Percentiles rank a stretch among this genome's conserved stretches.
Evolutionary conservation across 78 protist species (phyloP).

Genomic region (Emiliania huxleyi): DNA sequence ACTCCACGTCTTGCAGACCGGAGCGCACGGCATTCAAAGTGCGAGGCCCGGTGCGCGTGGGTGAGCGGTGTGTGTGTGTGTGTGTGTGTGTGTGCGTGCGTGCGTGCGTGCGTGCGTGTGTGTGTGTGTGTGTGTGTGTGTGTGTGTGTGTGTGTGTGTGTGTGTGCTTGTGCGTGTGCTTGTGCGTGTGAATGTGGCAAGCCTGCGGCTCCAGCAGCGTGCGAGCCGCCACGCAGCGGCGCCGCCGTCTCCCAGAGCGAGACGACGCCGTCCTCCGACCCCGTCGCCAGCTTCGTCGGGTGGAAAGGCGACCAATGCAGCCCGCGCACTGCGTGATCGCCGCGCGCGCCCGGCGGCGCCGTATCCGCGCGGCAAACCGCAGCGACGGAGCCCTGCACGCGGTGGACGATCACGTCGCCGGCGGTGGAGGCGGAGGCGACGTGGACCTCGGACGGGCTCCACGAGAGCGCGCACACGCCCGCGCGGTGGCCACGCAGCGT

Average conservation of each 20-base stretch:
- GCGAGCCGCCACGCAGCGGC: background rate
- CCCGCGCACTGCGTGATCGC: background rate
- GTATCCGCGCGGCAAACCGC: background rate
- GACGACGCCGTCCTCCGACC: background rate
- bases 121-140: too few relatives aligned
- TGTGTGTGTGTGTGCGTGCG: too few relatives aligned
- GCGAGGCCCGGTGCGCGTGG: too few relatives aligned
- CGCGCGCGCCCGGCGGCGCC: too few relatives aligned
- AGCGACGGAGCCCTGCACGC: conserved; percentile 11
- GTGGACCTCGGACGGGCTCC: background rate
- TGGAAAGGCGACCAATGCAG: background rate
- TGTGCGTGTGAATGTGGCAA: background rate
- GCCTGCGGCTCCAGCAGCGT: background rate
- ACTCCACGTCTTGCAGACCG: too few relatives aligned
- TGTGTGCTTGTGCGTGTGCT: too few relatives aligned
- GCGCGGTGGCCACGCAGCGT: conserved; percentile 2
- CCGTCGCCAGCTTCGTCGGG: background rate
- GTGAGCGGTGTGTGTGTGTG: too few relatives aligned
- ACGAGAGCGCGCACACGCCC: background rate
- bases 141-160: too few relatives aligned
- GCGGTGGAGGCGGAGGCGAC: background rate
- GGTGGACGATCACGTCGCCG: background rate
- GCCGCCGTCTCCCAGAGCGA: background rate
- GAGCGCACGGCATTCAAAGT: too few relatives aligned
- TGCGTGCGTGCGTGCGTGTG: too few relatives aligned